Base-by-base conservation (phyloP, 441 rosid genomes). In the Cnidoscolus chayamansa region DNA sequence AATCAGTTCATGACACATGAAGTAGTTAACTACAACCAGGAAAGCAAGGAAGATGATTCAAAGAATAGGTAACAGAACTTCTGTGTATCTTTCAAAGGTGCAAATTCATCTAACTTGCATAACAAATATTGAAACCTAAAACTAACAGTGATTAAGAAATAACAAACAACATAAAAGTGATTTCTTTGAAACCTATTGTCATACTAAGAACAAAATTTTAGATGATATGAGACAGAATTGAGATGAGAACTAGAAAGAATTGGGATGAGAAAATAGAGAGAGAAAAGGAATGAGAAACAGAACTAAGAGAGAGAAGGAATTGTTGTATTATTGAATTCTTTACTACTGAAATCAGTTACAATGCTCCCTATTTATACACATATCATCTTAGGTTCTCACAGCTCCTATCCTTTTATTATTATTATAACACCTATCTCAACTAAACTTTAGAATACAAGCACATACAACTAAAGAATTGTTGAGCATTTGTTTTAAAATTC, bases 21-120 rank as follows among this genome's bases (percentile, higher is more conserved):
- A 61, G 13, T 56, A 62, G 75, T 76, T 55, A 48, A 72, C 12
- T 70, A 54, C n/a, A 35, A 71, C 67, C 60, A 56, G 17, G 66
- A 70, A 61, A 43, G 57, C 25, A 25, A 65, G 63, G 30, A 66
- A 12, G 72, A 70, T 20, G 16, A 57, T 19, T 45, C 54, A 40
- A 30, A 68, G 65, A 15, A 45, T 61, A 45, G 4, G 25, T 60
- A 57, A 31, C n/a, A 31, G 4, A 62, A 12, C 2, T 13, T 30
- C 12, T 16, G 49, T 3, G 31, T 58, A 10, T 72, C 10, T 50
- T 50, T 47, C 19, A 54, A 49, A 72, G 43, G 9, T 4, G 65
- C 11, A 51, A 59, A 67, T 8, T 67, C 16, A 74, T 30, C 63
- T 31, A 40, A 40, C 45, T 40, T 40, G 7, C 7, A 40, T 40